Base-by-base conservation (phyloP, 257 asterid genomes). In the Rauvolfia tetraphylla region DNA sequence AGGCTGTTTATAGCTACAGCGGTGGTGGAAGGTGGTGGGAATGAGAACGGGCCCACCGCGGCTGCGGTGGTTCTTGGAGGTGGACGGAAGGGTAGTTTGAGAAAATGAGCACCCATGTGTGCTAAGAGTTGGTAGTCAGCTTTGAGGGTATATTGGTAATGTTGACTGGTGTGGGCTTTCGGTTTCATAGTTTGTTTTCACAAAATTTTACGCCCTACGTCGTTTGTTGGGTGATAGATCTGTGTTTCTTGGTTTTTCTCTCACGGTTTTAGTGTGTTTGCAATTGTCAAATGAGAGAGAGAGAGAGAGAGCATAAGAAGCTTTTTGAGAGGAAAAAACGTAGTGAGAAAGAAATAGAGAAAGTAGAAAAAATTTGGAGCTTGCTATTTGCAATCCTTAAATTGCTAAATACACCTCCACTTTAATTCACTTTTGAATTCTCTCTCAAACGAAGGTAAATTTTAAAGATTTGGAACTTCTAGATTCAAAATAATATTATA, bases 41-140 rank as follows among this genome's bases (percentile, higher is more conserved):
- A 29, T 66, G 39, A 13, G 39, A 34, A 0, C 75, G 79, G 79
- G 3, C 76, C 89, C 83, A 71, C 76, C 77, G 63, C 49, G 53
- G 75, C n/a, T 39, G 81, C 86, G 80, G 88, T 83, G 90, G 84
- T 79, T 85, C 78, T 85, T 15, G 85, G 76, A 34, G 48, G 44
- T 61, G 61, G 48, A 36, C 41, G 25, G 69, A 58, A 56, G 84
- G 86, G 85, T 78, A 46, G 12, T 33, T 79, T 22, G 14, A 84
- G 79, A 76, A 83, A 17, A 11, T 61, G 23, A 33, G 31, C 29
- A 75, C 39, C 71, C 0, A 1, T 0, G 8, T 34, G 17, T 20
- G 27, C 22, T 23, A 0, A 5, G 1, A n/a, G 42, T n/a, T 23
- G 31, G 7, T 0, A 15, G n/a, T n/a, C 71, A 36, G 22, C 20